A percentile compares a stretch with the other conserved stretches of the same genome.
phyloP scores from a whole-genome alignment of 352 stramenopile species.

The Peronospora tabacina region DNA sequence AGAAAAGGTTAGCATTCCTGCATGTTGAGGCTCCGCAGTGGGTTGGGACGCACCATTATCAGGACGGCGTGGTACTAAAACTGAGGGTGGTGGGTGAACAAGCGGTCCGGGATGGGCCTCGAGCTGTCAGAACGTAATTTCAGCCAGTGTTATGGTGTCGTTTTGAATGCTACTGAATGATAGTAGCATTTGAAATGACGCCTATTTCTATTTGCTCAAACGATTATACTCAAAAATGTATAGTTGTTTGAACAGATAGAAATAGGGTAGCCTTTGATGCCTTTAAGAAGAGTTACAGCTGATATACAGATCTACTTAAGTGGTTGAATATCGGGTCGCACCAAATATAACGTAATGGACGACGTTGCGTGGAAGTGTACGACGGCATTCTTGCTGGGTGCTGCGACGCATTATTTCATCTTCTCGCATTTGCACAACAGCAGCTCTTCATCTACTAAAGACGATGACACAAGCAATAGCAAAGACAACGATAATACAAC shows the following conservation, averaged over 20 bases:
- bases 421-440: conserved; percentile 30
- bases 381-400: conserved; percentile 62
- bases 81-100: conserved; percentile 3
- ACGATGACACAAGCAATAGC: conserved; percentile 5
- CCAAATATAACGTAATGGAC: conserved; percentile 24
- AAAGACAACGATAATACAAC: conserved; percentile 8
- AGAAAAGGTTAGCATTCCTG: conserved; percentile 1
- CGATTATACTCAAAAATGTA: too few relatives aligned
- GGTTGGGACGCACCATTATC: not conserved
- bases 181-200: too few relatives aligned
- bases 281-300: too few relatives aligned
- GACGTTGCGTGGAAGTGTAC: conserved; percentile 76
- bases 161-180: too few relatives aligned
- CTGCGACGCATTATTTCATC: conserved; percentile 56
- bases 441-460: not conserved
- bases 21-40: not conserved
- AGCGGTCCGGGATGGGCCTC: conserved; percentile 10
- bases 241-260: too few relatives aligned
- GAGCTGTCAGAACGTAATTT: conserved; percentile 1
- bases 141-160: not conserved
- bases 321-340: too few relatives aligned
- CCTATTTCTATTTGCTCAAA: too few relatives aligned
- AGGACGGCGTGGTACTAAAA: not conserved
- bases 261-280: not conserved
- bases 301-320: too few relatives aligned